These are phyloP conservation scores for Boeremia exigua DNA, from an alignment of 2,329 filamentous ascomycete genomes.

Conservation along the genomic window DNA sequence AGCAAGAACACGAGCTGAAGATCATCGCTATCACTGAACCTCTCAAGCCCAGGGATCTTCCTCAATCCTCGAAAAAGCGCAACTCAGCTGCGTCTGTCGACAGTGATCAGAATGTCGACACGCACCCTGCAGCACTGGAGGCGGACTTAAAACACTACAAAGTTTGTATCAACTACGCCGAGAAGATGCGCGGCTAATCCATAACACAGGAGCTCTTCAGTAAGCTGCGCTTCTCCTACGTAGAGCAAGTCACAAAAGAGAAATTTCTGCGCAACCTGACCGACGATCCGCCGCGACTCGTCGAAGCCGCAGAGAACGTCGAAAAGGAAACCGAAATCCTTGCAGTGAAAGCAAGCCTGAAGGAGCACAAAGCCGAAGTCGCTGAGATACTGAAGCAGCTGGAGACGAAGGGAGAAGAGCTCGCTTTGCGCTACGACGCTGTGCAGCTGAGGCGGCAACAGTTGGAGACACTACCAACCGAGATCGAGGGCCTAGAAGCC, in stretches of 20 bases:
- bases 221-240: conserved; percentile 95
- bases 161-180: conserved; percentile 42
- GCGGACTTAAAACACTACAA: conserved; percentile 90
- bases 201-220: conserved; percentile 80
- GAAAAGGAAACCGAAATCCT: conserved; percentile 63
- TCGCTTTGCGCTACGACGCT: conserved; percentile 64
- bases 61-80: conserved; percentile 50
- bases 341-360: conserved; percentile 75
- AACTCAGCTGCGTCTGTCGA: conserved; percentile 71
- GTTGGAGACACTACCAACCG: conserved; percentile 58
- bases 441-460: conserved; percentile 60
- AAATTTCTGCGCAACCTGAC: conserved; percentile 95
- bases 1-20: conserved; percentile 67
- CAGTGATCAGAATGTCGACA: conserved; percentile 68
- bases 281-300: conserved; percentile 85
- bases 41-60: conserved; percentile 62
- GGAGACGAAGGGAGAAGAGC: conserved; percentile 66
- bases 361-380: conserved; percentile 80
- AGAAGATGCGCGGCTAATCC: conserved; percentile 9
- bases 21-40: conserved; percentile 80
- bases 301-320: conserved; percentile 78
- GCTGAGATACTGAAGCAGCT: conserved; percentile 74
- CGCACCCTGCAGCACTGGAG: conserved; percentile 72
- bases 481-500: conserved; percentile 59
- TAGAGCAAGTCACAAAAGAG: conserved; percentile 98